Evolutionary conservation across 306 rosid genomes (phyloP).

Genomic region (Fragaria vesca): DNA sequence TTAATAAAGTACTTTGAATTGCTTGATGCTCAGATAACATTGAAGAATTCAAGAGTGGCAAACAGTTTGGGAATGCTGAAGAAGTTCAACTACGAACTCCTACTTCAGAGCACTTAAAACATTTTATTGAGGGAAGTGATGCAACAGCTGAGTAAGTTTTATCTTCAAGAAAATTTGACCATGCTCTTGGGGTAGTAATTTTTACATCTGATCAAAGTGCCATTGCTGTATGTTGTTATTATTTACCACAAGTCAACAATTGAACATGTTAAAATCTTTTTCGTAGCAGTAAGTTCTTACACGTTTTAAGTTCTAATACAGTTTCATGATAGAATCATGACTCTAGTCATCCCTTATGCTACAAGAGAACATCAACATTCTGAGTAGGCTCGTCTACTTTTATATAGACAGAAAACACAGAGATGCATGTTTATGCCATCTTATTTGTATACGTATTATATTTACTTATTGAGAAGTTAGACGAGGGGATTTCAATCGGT

Average conservation of each 20-base stretch:
- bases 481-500: background rate
- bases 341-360: background rate
- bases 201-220: background rate
- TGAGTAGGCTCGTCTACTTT: background rate
- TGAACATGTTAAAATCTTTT: background rate
- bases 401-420: background rate
- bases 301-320: background rate
- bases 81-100: conserved; percentile 22
- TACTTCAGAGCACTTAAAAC: conserved; percentile 28
- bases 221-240: background rate
- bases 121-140: conserved; percentile 28
- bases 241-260: background rate
- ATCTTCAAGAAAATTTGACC: conserved; percentile 30
- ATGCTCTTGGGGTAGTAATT: conserved; percentile 46
- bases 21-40: conserved; percentile 45
- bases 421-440: background rate
- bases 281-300: background rate
- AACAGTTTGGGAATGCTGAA: conserved; percentile 32
- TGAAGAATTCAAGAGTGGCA: conserved; percentile 33
- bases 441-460: background rate
- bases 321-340: background rate
- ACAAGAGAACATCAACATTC: background rate
- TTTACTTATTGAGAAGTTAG: background rate
- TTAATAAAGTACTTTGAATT: conserved; percentile 28
- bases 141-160: conserved; percentile 35